Evolutionary conservation across 345 rosid genomes (phyloP).

Genomic region (Rhizophora mangle): DNA sequence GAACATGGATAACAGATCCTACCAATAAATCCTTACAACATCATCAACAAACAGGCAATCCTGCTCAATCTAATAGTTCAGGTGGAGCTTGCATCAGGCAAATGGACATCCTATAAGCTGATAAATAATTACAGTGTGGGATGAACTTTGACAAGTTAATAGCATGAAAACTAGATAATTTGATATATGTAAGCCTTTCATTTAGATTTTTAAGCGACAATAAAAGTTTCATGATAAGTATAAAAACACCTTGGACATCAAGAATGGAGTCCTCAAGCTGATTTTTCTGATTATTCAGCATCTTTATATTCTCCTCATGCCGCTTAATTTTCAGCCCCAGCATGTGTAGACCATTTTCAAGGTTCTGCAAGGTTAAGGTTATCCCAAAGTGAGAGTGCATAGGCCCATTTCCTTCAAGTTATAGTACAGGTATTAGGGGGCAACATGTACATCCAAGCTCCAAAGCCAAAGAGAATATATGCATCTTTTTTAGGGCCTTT

Average conservation of each 20-base stretch:
- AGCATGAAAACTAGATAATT: not conserved
- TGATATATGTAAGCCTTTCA: not conserved
- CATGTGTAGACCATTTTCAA: constrained; percentile 58
- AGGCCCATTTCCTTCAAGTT: constrained; percentile 2
- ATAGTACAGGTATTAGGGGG: not conserved
- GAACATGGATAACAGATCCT: not conserved
- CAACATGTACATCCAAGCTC: not conserved
- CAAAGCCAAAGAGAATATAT: not conserved
- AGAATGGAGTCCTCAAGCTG: constrained; percentile 57
- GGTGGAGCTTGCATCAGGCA: not conserved
- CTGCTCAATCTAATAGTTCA: not conserved
- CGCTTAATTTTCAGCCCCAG: constrained; percentile 64
- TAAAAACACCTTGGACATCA: constrained; percentile 55
- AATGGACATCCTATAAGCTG: not conserved
- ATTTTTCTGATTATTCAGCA: constrained; percentile 45
- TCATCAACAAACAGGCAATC: not conserved
- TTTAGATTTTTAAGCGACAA: not conserved
- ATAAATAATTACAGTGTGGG: not conserved
- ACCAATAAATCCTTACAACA: not conserved
- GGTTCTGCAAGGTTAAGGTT: constrained; percentile 40
- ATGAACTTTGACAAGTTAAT: constrained; percentile 2
- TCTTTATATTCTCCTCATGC: constrained; percentile 55
- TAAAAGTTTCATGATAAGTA: not conserved
- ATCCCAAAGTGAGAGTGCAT: constrained; percentile 1
- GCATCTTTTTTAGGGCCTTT: not conserved